A percentile compares a stretch with the other conserved stretches of the same genome.
Evolutionary conservation across 2,329 filamentous ascomycete genomes (phyloP).

Genomic region (Apiospora rasikravindrae): DNA sequence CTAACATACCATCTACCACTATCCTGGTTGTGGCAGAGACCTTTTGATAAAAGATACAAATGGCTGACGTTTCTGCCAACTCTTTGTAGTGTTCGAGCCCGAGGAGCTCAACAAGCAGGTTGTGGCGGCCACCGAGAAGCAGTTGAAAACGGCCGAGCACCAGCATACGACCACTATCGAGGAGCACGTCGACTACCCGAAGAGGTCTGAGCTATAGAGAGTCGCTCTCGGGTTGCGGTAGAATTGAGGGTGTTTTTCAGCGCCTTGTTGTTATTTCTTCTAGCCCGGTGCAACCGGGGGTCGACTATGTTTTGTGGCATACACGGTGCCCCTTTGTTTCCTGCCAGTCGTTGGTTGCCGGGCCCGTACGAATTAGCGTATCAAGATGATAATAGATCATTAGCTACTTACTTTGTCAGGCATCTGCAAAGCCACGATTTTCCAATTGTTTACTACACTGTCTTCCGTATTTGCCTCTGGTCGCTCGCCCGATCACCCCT

Average conservation of each 20-base stretch:
- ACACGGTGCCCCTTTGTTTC: not conserved
- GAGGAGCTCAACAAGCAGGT: conserved; percentile 45
- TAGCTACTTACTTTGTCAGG: not conserved
- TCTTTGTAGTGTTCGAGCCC: conserved; percentile 45
- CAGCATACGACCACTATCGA: not conserved
- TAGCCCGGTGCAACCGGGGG: not conserved
- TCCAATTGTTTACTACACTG: not conserved
- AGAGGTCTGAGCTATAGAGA: not conserved
- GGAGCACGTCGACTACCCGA: conserved; percentile 3
- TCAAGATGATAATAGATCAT: not conserved
- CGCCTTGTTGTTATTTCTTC: not conserved
- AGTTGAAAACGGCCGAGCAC: conserved; percentile 30
- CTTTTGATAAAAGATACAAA: not conserved
- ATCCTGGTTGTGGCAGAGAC: not conserved
- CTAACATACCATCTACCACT: not conserved
- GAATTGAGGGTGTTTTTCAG: not conserved
- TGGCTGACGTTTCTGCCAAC: conserved; percentile 22
- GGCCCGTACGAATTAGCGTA: not conserved
- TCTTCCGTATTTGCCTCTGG: not conserved
- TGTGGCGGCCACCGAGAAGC: conserved; percentile 47
- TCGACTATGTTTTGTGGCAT: not conserved
- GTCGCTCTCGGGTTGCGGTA: too few relatives aligned
- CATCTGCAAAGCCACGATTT: not conserved
- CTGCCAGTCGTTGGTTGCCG: not conserved
- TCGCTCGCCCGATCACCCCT: not conserved